Percentiles rank a stretch among this genome's conserved stretches.
Conservation (phyloP, 2,329 filamentous ascomycete species). For the Colletotrichum scovillei region DNA sequence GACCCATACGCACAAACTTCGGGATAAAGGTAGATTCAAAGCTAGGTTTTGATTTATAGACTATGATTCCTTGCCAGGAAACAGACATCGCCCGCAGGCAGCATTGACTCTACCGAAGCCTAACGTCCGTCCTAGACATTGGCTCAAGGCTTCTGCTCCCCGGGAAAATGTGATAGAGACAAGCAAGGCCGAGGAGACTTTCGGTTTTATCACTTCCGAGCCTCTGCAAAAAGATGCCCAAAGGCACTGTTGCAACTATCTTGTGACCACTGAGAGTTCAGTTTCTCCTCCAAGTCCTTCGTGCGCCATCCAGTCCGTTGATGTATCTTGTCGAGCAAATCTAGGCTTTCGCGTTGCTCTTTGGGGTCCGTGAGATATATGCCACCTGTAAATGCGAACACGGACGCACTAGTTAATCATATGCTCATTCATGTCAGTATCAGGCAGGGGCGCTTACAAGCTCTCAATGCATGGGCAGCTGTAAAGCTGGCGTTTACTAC, state of each 20-base stretch:
- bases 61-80: too few relatives aligned
- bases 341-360: constrained; percentile 15
- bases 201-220: not conserved
- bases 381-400: not conserved
- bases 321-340: not conserved
- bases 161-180: too few relatives aligned
- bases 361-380: constrained; percentile 10
- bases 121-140: too few relatives aligned
- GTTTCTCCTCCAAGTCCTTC: constrained; percentile 7
- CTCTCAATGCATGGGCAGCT: constrained; percentile 41
- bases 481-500: constrained; percentile 41
- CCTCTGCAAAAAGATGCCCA: not conserved
- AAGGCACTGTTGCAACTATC: constrained; percentile 4
- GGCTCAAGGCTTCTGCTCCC: too few relatives aligned
- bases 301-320: constrained; percentile 18
- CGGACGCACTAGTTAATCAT: not conserved
- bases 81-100: too few relatives aligned
- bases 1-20: too few relatives aligned
- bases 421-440: not conserved
- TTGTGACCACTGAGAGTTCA: constrained; percentile 6
- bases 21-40: too few relatives aligned
- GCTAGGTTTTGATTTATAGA: too few relatives aligned
- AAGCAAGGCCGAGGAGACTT: too few relatives aligned
- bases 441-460: constrained; percentile 36
- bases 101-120: too few relatives aligned